Evolutionary conservation across 2,329 filamentous ascomycete genomes (phyloP), one percentile per base, ranked within the genome.

Genomic region (Trichoderma afroharzianum): DNA sequence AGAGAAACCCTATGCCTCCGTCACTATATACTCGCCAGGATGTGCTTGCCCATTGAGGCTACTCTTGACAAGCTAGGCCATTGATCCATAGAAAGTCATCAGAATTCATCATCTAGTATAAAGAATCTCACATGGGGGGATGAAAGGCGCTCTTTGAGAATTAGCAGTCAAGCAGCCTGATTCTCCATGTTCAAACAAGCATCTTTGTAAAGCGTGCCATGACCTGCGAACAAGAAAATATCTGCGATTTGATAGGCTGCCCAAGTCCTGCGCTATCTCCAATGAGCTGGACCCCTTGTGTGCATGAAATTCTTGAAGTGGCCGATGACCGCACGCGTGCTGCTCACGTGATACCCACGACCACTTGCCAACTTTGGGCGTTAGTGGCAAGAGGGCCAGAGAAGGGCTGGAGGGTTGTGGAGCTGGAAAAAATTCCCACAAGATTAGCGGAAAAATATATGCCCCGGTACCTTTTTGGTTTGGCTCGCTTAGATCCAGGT

Each of bases 401-500:
- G 50, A 32, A 57, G 58, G 67, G 67, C 57, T 61, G 57, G 39
- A 59, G 28, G 15, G 26, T 33, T 28, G 66, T 68, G 66, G 57
- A 69, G 57, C 39, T 50, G 11, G 18, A 26, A 47, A 62, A 63
- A 43, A 63, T 63, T 33, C 59, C 68, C 68, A 70, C 68, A 59
- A 21, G 21, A 57, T 63, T 63, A 70, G 68, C 68, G 68, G 71
- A 67, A 72, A 72, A 70, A 72, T 66, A 53, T 64, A 55, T 73
- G 70, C 63, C 63, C 71, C 71, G 71, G 70, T 63, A 66, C 36
- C 43, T 74, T 78, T 76, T 75, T 70, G 73, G 74, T 62, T 74
- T 73, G 74, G 72, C 75, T 81, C 79, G 80, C 79, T 81, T 82
- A 82, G 80, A 80, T 78, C 78, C 79, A 80, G 79, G 78, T 75